A percentile compares a stretch with the other conserved stretches of the same genome.
phyloP scores from a whole-genome alignment of 495 filamentous ascomycete species.

The Penicillium crystallinum region DNA sequence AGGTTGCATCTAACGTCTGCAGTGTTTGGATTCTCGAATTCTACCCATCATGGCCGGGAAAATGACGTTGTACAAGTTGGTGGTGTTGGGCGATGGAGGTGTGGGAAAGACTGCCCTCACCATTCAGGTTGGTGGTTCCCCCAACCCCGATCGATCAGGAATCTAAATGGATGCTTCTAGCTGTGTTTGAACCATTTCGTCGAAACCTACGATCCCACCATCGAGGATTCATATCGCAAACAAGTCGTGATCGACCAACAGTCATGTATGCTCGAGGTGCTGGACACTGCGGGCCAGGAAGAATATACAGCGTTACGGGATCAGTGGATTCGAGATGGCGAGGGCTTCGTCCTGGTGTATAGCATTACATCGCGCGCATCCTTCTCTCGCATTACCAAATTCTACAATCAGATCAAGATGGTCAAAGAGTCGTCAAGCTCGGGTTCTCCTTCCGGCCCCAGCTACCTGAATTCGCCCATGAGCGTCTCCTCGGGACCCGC shows the following conservation, averaged over 20 bases:
- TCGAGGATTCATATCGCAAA: slow-evolving; percentile 96
- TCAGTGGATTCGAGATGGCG: slow-evolving; percentile 97
- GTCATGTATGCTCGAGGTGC: slow-evolving; percentile 96
- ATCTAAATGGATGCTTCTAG: slow-evolving; percentile 30
- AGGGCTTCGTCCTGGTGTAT: slow-evolving; percentile 96
- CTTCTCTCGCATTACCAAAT: slow-evolving; percentile 89
- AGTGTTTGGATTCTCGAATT: not conserved
- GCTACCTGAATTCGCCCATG: slow-evolving; percentile 63
- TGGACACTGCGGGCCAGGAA: slow-evolving; percentile 98
- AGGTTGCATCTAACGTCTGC: no score
- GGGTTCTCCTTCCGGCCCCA: slow-evolving; percentile 53
- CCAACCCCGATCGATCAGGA: slow-evolving; percentile 1
- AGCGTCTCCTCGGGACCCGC: slow-evolving; percentile 54
- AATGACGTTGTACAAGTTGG: slow-evolving; percentile 98
- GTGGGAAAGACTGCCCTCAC: slow-evolving; percentile 97
- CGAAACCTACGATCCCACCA: slow-evolving; percentile 92
- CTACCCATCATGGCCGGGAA: slow-evolving; percentile 58
- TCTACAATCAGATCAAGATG: slow-evolving; percentile 93
- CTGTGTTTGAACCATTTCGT: slow-evolving; percentile 75
- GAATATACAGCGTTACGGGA: slow-evolving; percentile 96
- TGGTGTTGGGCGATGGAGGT: slow-evolving; percentile 90
- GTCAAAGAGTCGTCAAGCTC: slow-evolving; percentile 91
- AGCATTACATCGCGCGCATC: slow-evolving; percentile 95
- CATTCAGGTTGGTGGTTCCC: slow-evolving; percentile 69
- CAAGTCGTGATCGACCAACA: slow-evolving; percentile 96